Base-by-base conservation (phyloP, 352 stramenopile species). In the Phytophthora megakarya region DNA sequence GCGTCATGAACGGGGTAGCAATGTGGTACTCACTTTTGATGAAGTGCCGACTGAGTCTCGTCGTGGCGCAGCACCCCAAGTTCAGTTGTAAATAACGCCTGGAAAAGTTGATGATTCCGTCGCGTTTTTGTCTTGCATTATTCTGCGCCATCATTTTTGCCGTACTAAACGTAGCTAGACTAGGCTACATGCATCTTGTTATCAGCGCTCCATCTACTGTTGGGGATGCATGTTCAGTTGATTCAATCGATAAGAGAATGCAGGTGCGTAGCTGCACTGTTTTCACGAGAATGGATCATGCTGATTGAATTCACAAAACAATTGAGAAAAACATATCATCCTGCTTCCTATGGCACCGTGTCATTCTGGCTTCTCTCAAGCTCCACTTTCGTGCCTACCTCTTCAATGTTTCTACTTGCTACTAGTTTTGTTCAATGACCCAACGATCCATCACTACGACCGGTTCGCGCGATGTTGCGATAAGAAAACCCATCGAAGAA, bases 401-500 rank as follows among this genome's bases (percentile, higher is more conserved):
- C 10, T n/a, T 49, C 43, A 9, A 26, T 26, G 11, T 11, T 45
- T 71, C 55, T 65, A 66, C 59, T 67, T 76, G 63, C 64, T 71
- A 70, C 39, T 73, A 64, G 12, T 46, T 64, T 28, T 40, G 61
- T 46, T 68, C 25, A 70, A 10, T 43, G 55, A 39, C 30, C 35
- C 44, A 37, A 67, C 44, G 46, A 51, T 28, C 43, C 47, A 61
- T 54, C 59, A 28, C 33, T 61, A 30, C 56, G 68, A 11, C 60
- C 65, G 8, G 53, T 6, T 65, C 65, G 65, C 26, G 53, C 75
- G n/a, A 88, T 81, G 55, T 78, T 73, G 52, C 71, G 59, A 55
- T 80, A 76, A 50, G 80, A 86, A 33, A 90, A 92, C 1, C 78
- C 80, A 40, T 90, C 78, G 58, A 98, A 98, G 65, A 98, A 98